Conservation (phyloP, 345 rosid genomes). For the Eucalyptus fibrosa region DNA sequence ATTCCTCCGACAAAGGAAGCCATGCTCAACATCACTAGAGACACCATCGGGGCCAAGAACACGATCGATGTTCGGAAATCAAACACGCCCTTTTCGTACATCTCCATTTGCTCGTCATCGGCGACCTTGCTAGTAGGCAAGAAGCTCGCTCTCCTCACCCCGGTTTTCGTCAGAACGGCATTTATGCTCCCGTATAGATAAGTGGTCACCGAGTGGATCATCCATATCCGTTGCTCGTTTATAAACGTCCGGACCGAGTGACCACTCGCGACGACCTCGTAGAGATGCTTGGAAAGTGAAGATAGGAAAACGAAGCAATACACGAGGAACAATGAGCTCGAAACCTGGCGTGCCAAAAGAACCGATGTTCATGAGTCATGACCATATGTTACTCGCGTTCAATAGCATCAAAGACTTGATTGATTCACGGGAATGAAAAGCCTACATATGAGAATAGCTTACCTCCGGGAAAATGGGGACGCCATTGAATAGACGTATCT, state of each 20-base stretch:
- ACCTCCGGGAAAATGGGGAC: constrained; percentile 28
- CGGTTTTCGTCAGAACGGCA: neutral
- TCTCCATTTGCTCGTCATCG: neutral
- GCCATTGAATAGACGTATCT: constrained; percentile 19
- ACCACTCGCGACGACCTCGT: neutral
- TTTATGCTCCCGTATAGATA: neutral
- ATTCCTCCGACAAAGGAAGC: neutral
- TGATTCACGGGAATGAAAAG: neutral
- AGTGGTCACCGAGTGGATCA: neutral
- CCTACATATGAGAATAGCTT: neutral
- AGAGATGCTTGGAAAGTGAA: neutral
- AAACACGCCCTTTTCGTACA: neutral
- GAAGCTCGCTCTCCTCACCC: neutral
- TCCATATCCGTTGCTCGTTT: neutral
- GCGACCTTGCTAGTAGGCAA: neutral
- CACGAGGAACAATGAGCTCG: constrained; percentile 1
- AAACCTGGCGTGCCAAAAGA: constrained; percentile 1
- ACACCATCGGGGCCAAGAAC: neutral
- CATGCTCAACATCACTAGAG: neutral
- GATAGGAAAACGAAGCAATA: constrained; percentile 3
- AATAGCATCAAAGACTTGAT: neutral
- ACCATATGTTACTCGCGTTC: neutral
- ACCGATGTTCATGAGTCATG: neutral
- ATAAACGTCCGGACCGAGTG: neutral
- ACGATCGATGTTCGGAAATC: neutral